phyloP scores from a whole-genome alignment of 768 basidiomycete genomes.

The Lactifluus piperatus region DNA sequence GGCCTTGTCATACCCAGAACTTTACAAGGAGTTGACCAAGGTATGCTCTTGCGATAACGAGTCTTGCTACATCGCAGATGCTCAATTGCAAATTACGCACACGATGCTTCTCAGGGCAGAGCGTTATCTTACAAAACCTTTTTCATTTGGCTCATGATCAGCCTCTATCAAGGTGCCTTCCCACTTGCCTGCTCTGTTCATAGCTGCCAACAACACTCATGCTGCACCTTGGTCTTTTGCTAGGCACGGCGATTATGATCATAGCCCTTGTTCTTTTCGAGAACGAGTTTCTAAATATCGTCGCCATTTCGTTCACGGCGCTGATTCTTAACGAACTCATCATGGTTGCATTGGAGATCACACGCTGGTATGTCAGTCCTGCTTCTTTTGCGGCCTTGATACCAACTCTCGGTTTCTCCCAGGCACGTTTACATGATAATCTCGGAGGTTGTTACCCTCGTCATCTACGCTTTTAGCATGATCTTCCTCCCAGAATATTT shows the following conservation, averaged over 20 bases:
- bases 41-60: constrained; percentile 31
- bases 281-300: constrained; percentile 95
- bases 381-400: not conserved
- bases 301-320: constrained; percentile 96
- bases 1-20: constrained; percentile 89
- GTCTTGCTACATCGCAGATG: not conserved
- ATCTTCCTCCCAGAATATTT: constrained; percentile 95
- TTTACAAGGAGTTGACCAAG: constrained; percentile 98
- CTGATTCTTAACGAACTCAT: constrained; percentile 94
- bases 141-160: constrained; percentile 97
- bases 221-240: too few species aligned
- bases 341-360: constrained; percentile 98
- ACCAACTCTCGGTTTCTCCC: not conserved
- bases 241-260: constrained; percentile 98
- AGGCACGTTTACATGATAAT: constrained; percentile 97
- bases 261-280: constrained; percentile 94
- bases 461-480: constrained; percentile 86
- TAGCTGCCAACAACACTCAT: not conserved
- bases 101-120: constrained; percentile 56
- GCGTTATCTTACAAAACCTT: constrained; percentile 96
- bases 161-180: constrained; percentile 81
- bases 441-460: constrained; percentile 80
- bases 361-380: constrained; percentile 63
- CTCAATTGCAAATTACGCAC: not conserved
- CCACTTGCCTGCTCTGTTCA: not conserved